Evolutionary conservation across 2,329 filamentous ascomycete genomes (phyloP), one percentile per base, ranked within the genome.

Genomic region (Fusarium ambrosium): DNA sequence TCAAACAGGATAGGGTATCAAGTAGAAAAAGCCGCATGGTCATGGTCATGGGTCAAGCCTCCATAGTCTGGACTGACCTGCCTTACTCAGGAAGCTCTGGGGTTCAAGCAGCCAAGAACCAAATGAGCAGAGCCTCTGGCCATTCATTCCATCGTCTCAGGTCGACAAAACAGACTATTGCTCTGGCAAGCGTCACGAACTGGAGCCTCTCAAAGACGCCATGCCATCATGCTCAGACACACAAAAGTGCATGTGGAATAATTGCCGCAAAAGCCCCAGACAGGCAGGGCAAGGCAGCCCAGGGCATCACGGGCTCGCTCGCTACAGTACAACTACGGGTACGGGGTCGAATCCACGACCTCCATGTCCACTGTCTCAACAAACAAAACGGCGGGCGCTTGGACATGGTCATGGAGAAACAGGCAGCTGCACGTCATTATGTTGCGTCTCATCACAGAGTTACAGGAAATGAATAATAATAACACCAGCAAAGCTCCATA

Each of bases 71-170:
- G 36, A 39, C 48, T 59, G 55, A 32, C 45, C 41, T 55, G 69
- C 32, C 65, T 72, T 43, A 53, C 62, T 36, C 51, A 39, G 43
- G 39, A 75, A 37, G 62, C 43, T 72, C 56, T 62, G 48, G 70
- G 48, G 34, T 68, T 61, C 60, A 55, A 74, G 56, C 37, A 64
- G 62, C 69, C 62, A 72, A 66, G 65, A 70, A 18, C 59, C 61
- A 55, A 68, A 67, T 61, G 62, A 76, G 68, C 73, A 76, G 73
- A 76, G 64, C 67, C 73, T 70, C 73, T 68, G 64, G 39, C 55
- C 60, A 67, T 62, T 60, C 48, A 63, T 69, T 75, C 56, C 60
- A 64, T 70, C 64, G 58, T 41, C 27, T 55, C 56, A 55, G 48
- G 18, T 34, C 36, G 61, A 37, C 36, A 62, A 56, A 62, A 24